These are phyloP conservation scores for Coemansia sp. DNA, from an alignment of 192 early-diverging fungal genomes.

Conservation along the genomic window DNA sequence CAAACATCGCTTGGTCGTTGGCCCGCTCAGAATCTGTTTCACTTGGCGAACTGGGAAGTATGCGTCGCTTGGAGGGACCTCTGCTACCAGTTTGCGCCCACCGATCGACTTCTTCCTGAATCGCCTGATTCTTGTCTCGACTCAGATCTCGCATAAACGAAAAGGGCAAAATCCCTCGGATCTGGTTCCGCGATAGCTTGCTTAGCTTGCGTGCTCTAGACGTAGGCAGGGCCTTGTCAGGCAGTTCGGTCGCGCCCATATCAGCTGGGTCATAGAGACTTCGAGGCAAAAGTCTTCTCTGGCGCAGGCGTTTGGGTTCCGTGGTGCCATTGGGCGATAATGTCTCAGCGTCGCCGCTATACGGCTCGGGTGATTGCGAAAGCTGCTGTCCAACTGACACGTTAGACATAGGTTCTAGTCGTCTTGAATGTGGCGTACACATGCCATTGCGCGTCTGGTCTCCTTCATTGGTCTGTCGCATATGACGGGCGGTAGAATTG, in stretches of 20 bases:
- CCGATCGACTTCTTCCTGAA: constrained; percentile 17
- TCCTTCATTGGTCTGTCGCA: not conserved
- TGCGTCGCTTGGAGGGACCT: constrained; percentile 4
- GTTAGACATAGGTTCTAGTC: not conserved
- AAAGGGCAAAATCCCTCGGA: constrained; percentile 50
- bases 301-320: not conserved
- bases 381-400: not conserved
- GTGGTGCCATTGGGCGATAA: not conserved
- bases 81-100: constrained; percentile 10
- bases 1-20: not conserved
- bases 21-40: not conserved
- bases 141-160: constrained; percentile 50
- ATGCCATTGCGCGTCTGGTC: not conserved
- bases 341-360: not conserved
- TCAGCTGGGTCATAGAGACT: not conserved
- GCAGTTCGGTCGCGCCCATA: not conserved
- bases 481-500: not conserved
- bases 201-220: constrained; percentile 21
- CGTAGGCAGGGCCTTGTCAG: constrained; percentile 16
- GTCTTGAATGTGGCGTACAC: not conserved
- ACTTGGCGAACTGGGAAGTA: constrained; percentile 28
- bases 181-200: constrained; percentile 38
- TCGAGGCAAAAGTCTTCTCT: constrained; percentile 11
- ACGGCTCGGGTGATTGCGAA: not conserved
- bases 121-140: constrained; percentile 18